These are phyloP conservation scores for Gnomoniopsis sp. DNA, from an alignment of 2,329 filamentous ascomycete genomes.

Conservation along the genomic window DNA sequence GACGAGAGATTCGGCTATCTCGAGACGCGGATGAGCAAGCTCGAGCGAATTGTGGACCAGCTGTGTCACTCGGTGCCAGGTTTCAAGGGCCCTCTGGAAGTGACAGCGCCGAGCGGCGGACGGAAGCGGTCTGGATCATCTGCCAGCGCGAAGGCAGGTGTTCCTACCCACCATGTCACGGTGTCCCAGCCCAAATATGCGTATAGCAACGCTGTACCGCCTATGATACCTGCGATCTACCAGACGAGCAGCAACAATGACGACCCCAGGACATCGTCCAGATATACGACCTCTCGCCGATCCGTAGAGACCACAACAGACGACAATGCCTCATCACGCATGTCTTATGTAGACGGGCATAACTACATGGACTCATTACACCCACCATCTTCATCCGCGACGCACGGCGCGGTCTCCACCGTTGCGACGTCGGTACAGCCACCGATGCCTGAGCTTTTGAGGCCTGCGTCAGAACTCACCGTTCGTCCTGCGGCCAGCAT, in stretches of 20 bases:
- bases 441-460: slow-evolving; percentile 22
- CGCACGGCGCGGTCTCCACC: slow-evolving; percentile 24
- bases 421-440: slow-evolving; percentile 15
- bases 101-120: slow-evolving; percentile 17
- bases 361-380: slow-evolving; percentile 42
- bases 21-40: slow-evolving; percentile 48
- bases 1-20: slow-evolving; percentile 51
- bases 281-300: slow-evolving; percentile 20
- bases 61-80: slow-evolving; percentile 45
- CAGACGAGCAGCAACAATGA: slow-evolving; percentile 18
- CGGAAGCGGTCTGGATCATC: slow-evolving; percentile 10
- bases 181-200: slow-evolving; percentile 21
- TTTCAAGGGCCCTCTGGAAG: slow-evolving; percentile 29
- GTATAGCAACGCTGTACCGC: slow-evolving; percentile 26
- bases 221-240: slow-evolving; percentile 29
- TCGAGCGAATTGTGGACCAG: slow-evolving; percentile 51
- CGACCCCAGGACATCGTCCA: background rate
- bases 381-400: slow-evolving; percentile 30
- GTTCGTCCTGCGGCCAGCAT: slow-evolving; percentile 45
- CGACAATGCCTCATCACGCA: slow-evolving; percentile 30
- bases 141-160: slow-evolving; percentile 2
- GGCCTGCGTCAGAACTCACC: slow-evolving; percentile 44
- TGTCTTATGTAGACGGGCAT: slow-evolving; percentile 44
- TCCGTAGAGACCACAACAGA: slow-evolving; percentile 31
- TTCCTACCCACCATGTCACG: slow-evolving; percentile 11